Conservation (phyloP, 2,329 filamentous ascomycete species). For the Pestalotiopsis sp. region DNA sequence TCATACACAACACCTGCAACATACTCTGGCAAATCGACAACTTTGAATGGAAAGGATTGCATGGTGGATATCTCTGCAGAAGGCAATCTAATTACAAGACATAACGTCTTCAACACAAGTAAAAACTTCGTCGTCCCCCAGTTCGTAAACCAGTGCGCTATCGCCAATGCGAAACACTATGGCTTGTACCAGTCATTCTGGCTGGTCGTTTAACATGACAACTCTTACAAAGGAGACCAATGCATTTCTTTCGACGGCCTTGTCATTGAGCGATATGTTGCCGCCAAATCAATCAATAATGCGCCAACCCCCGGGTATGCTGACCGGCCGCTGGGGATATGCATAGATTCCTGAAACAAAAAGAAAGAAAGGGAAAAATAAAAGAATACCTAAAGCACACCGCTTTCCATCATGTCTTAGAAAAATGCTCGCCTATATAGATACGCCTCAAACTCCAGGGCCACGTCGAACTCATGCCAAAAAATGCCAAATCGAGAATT, state of each 20-base stretch:
- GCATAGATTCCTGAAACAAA: conserved; percentile 29
- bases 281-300: conserved; percentile 13
- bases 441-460: conserved; percentile 49
- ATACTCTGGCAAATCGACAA: not conserved
- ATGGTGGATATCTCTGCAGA: conserved; percentile 12
- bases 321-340: conserved; percentile 26
- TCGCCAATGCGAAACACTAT: not conserved
- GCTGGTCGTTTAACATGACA: not conserved
- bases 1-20: not conserved
- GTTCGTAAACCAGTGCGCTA: not conserved
- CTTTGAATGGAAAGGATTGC: not conserved
- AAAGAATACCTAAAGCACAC: conserved; percentile 7
- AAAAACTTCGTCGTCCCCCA: not conserved
- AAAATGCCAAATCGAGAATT: conserved; percentile 27
- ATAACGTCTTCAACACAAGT: not conserved
- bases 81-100: conserved; percentile 16
- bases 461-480: conserved; percentile 37
- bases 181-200: conserved; percentile 5
- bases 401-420: conserved; percentile 24
- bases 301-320: conserved; percentile 24
- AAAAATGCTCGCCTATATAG: conserved; percentile 35
- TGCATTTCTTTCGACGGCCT: not conserved
- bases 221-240: conserved; percentile 16
- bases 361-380: conserved; percentile 25
- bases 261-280: not conserved